Conservation (phyloP, 2,329 filamentous ascomycete genomes). For the Purpureocillium takamizusanense region DNA sequence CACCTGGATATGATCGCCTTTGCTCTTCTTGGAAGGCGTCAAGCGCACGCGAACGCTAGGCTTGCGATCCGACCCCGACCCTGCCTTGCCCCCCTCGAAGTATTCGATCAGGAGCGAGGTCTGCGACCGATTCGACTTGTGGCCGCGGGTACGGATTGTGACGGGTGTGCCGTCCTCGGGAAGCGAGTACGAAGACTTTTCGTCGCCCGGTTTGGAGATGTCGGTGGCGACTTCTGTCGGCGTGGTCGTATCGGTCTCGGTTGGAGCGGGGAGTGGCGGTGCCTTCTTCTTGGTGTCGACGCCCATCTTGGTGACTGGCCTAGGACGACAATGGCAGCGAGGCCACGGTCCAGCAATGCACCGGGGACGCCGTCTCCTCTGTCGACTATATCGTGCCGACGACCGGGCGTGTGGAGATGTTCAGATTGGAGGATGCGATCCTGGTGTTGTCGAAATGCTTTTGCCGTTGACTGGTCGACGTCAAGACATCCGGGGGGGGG, state of each 20-base stretch:
- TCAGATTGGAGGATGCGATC: no score
- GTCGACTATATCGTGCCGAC: not conserved
- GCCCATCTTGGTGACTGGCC: constrained; percentile 36
- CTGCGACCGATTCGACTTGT: constrained; percentile 58
- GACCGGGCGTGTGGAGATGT: no score
- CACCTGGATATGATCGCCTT: constrained; percentile 74
- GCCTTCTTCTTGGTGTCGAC: constrained; percentile 45
- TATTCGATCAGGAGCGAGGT: constrained; percentile 92
- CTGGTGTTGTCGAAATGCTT: no score
- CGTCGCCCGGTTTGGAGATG: constrained; percentile 57
- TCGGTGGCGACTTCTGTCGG: constrained; percentile 56
- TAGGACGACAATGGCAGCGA: constrained; percentile 1
- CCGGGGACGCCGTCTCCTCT: not conserved
- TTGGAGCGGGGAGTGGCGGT: constrained; percentile 69
- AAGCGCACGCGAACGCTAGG: constrained; percentile 75
- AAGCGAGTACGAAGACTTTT: constrained; percentile 68
- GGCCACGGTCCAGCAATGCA: not conserved
- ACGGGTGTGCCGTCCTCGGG: constrained; percentile 85
- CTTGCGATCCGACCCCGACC: constrained; percentile 52
- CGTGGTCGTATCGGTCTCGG: constrained; percentile 58
- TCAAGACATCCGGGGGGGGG: constrained; percentile 18
- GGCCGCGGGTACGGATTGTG: constrained; percentile 73
- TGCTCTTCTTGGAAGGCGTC: constrained; percentile 64
- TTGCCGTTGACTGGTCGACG: constrained; percentile 9
- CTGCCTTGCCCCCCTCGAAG: constrained; percentile 70